Base-by-base conservation (phyloP, 2,329 filamentous ascomycete species). In the Graphilbum sp. region DNA sequence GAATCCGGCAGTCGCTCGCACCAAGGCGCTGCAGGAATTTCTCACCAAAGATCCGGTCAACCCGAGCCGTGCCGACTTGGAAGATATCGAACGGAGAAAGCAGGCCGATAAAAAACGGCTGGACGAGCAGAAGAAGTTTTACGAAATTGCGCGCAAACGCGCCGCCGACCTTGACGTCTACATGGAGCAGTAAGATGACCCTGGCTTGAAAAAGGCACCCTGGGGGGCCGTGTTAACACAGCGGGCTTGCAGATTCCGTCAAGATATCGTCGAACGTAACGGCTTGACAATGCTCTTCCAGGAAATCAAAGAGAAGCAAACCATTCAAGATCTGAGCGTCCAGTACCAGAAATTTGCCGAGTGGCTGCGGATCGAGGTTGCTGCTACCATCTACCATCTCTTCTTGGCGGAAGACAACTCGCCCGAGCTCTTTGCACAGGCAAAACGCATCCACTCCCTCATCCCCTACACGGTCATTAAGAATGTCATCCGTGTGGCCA, bases 321-420 rank as follows among this genome's bases (percentile, higher is more conserved):
- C 72, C 4, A 88, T 98, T 38, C 71, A 75, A 45, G 85, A 95
- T 48, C 69, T 98, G 38, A 93, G 84, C 52, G 79, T 92, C 11
- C 87, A 96, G 55, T 96, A 96, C 56, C 83, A 90, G 52, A 98
- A 96, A 55, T 96, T 98, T 54, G 88, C 88, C 16, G 90, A 98
- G 57, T 98, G 90, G 90, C 64, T 96, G 36, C 79, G 90, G 30
- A 98, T 98, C 51, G 90, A 98, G 60, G 79, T 98, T 35, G 90
- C 90, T 19, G 90, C 90, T 31, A 95, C 90, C 18, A 75, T 96
- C 42, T 98, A 98, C 54, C 90, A 98, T 56, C 66, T 98, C 25
- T 98, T 98, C 66, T 69, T 98, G 33, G 90, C 90, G 6, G 90
- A 98, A 56, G 90, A 98, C 60, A 98, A 98, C 57, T 95, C 88